Evolutionary conservation across 371 early-diverging fungal species (phyloP), one percentile per base, ranked within the genome.

Genomic region (Rhizopus sp.): DNA sequence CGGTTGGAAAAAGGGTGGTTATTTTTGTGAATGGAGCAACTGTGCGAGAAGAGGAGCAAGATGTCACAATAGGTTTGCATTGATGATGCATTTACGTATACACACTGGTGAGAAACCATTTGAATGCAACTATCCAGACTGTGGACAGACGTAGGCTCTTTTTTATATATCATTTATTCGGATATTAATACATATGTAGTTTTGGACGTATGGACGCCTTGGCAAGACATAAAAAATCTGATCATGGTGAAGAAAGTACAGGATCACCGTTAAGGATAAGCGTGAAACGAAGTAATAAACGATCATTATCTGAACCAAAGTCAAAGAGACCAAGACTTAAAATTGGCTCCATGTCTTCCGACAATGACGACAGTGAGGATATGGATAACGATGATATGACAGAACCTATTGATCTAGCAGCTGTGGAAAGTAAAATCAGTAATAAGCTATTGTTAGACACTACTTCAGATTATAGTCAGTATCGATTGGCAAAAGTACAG

Each of bases 21-120:
- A 88, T 53, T 74, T 66, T 46, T 88, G 88, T 50, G 80, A 84
- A 47, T 88, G 88, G 88, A 63, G 41, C 17, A 78, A 78, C 29
- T 88, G 88, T 63, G 59, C 74, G 38, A 74, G 86, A 49, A 72
- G 76, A 53, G 81, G 83, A 12, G 77, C 76, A n/a, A 79, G 79
- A 55, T 83, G 84, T 54, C 83, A 82, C 29, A 82, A 82, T 13
- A 72, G 88, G 34, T 88, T 86, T 66, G 83, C 86, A 2, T 62
- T 88, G 13, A 83, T 86, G 59, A 80, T 85, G 58, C 88, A 88
- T 51, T 70, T 88, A 63, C 75, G 88, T 50, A 84, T 83, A 42
- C 88, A 88, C 50, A 88, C 88, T 12, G 85, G 85, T 7, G 86
- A 88, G 59, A 88, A 86, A 54, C 88, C 88, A 0, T 88, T 79